These are phyloP conservation scores for Pyrenochaeta sp. DNA, from an alignment of 2,329 filamentous ascomycete species.

Conservation along the genomic window DNA sequence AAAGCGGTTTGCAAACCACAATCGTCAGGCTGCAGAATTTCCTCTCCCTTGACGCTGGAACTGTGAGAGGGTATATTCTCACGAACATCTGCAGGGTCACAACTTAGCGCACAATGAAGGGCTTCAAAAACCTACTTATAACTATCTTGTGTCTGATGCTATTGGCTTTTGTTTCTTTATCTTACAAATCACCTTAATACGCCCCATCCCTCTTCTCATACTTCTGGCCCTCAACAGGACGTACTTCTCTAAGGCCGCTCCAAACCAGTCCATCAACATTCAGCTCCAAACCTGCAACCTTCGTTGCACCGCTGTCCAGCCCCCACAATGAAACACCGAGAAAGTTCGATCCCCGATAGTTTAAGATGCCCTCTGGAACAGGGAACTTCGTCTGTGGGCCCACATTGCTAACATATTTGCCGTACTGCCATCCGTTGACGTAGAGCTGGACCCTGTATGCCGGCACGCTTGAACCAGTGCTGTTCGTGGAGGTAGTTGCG, in stretches of 20 bases:
- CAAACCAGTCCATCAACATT: conserved; percentile 59
- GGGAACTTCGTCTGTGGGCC: conserved; percentile 77
- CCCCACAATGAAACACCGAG: conserved; percentile 75
- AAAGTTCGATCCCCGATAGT: conserved; percentile 76
- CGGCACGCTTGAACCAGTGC: conserved; percentile 24
- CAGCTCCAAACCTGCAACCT: conserved; percentile 63
- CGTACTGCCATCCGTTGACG: conserved; percentile 80
- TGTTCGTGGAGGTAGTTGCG: conserved; percentile 51
- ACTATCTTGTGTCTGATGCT: too few relatives aligned
- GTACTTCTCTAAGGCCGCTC: conserved; percentile 59
- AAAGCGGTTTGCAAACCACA: too few relatives aligned
- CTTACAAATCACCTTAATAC: conserved; percentile 52
- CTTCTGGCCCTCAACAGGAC: conserved; percentile 55
- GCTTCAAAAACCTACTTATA: too few relatives aligned
- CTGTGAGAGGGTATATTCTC: too few relatives aligned
- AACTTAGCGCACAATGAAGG: too few relatives aligned
- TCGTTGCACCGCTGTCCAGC: conserved; percentile 65
- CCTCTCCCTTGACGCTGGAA: too few relatives aligned
- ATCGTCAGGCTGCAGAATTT: too few relatives aligned
- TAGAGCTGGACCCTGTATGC: conserved; percentile 71
- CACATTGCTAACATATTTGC: conserved; percentile 74
- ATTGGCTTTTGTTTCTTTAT: too few relatives aligned
- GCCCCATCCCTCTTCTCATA: conserved; percentile 60
- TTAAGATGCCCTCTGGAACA: conserved; percentile 76
- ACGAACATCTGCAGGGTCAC: too few relatives aligned